Conservation (phyloP, 371 early-diverging fungal species). For the Mucor ambiguus region DNA sequence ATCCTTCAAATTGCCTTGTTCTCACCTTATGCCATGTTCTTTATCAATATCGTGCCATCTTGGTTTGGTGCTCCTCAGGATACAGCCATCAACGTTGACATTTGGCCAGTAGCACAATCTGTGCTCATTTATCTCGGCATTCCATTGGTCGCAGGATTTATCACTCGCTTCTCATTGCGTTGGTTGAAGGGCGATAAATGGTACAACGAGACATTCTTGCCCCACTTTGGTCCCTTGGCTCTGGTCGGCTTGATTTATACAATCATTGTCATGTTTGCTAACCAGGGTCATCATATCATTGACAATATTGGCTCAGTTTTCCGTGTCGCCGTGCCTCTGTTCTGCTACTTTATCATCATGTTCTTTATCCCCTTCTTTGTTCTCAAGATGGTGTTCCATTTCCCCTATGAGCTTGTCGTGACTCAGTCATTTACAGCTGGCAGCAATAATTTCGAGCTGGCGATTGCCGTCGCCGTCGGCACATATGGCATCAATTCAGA, state of each 20-base stretch:
- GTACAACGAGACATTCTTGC: constrained; percentile 63
- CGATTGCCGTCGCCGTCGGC: constrained; percentile 76
- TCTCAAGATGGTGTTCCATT: constrained; percentile 26
- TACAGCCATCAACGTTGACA: constrained; percentile 40
- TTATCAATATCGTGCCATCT: constrained; percentile 56
- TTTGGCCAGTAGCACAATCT: constrained; percentile 60
- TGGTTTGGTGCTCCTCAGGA: constrained; percentile 47
- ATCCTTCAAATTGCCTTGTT: constrained; percentile 70
- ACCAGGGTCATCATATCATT: constrained; percentile 72
- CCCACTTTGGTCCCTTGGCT: constrained; percentile 56
- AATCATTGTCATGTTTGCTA: constrained; percentile 77
- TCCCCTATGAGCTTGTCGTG: constrained; percentile 53
- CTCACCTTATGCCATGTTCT: constrained; percentile 63
- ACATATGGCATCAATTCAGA: constrained; percentile 68
- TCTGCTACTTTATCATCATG: constrained; percentile 66
- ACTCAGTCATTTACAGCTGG: constrained; percentile 75
- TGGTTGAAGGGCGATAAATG: constrained; percentile 40
- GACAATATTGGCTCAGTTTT: constrained; percentile 64
- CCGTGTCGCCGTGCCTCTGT: constrained; percentile 69
- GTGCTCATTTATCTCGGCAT: constrained; percentile 76
- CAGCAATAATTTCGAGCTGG: constrained; percentile 79
- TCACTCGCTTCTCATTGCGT: constrained; percentile 57
- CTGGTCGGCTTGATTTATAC: constrained; percentile 69
- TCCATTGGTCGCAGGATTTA: constrained; percentile 61
- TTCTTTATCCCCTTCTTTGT: constrained; percentile 56